Conservation (phyloP, 345 rosid species). For the Reutealis trisperma region DNA sequence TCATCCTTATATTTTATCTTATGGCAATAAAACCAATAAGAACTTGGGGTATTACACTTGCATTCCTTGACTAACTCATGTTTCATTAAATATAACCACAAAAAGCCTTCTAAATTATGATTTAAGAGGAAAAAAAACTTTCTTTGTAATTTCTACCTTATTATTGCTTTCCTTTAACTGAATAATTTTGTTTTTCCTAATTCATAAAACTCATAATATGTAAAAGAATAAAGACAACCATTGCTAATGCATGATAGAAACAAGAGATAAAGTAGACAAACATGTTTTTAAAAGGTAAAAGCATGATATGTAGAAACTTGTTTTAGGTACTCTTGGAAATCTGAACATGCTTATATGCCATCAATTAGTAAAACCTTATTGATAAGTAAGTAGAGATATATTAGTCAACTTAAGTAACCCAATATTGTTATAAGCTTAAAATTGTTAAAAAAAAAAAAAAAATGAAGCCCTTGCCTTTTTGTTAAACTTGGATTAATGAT, state of each 20-base stretch:
- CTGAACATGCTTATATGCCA: neutral
- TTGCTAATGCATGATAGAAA: conserved; percentile 6
- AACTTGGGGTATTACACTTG: too few relatives aligned
- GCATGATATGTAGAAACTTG: neutral
- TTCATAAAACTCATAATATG: conserved; percentile 1
- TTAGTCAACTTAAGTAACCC: neutral
- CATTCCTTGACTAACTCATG: neutral
- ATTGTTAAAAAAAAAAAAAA: too few relatives aligned
- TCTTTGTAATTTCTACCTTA: conserved; percentile 1
- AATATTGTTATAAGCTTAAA: neutral
- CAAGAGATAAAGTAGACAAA: neutral
- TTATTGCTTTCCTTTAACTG: neutral
- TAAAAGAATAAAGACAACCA: conserved; percentile 7
- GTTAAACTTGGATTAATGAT: neutral
- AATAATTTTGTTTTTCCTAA: neutral
- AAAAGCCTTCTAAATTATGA: neutral
- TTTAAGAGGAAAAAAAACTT: neutral
- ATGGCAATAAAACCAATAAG: too few relatives aligned
- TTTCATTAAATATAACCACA: neutral
- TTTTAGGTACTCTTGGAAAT: neutral
- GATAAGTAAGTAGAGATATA: neutral
- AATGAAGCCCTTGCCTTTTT: neutral
- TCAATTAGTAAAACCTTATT: neutral
- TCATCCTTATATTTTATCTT: too few relatives aligned
- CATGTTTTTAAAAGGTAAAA: neutral